Evolutionary conservation across 305 asterid species (phyloP).

Genomic region (Fraxinus nigra): DNA sequence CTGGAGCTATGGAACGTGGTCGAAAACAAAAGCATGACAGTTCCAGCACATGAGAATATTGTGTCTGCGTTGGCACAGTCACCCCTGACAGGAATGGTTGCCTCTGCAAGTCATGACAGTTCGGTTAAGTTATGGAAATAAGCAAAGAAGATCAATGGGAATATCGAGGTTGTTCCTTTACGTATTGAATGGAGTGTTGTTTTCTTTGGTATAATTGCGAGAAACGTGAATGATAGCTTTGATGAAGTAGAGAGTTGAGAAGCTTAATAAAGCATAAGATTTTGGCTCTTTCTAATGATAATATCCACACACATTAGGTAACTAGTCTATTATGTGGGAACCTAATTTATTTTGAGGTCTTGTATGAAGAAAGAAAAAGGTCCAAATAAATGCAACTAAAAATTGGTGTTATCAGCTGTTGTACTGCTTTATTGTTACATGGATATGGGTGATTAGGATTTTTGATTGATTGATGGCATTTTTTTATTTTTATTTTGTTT

Average conservation of each 20-base stretch:
- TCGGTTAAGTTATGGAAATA: conserved; percentile 94
- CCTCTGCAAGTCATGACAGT: conserved; percentile 95
- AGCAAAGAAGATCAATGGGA: neutral
- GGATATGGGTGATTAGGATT: neutral
- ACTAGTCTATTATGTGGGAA: neutral
- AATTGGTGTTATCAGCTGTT: neutral
- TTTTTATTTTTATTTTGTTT: too few species aligned
- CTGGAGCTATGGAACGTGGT: conserved; percentile 91
- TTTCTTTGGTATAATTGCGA: too few species aligned
- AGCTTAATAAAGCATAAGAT: neutral
- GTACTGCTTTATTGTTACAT: neutral
- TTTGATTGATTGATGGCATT: neutral
- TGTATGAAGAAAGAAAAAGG: neutral
- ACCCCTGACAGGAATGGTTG: conserved; percentile 77
- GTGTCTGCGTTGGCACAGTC: conserved; percentile 89
- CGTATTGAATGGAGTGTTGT: neutral
- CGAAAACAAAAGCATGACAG: conserved; percentile 91
- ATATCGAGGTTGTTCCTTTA: neutral
- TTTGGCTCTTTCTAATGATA: neutral
- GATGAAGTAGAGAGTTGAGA: neutral
- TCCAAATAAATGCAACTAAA: neutral
- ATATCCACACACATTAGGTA: neutral
- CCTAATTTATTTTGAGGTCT: neutral
- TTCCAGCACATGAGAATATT: conserved; percentile 77
- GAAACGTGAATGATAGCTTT: neutral